Percentiles rank a stretch among this genome's conserved stretches.
Evolutionary conservation across 495 filamentous ascomycete species (phyloP).

Genomic region (Xylaria curta): DNA sequence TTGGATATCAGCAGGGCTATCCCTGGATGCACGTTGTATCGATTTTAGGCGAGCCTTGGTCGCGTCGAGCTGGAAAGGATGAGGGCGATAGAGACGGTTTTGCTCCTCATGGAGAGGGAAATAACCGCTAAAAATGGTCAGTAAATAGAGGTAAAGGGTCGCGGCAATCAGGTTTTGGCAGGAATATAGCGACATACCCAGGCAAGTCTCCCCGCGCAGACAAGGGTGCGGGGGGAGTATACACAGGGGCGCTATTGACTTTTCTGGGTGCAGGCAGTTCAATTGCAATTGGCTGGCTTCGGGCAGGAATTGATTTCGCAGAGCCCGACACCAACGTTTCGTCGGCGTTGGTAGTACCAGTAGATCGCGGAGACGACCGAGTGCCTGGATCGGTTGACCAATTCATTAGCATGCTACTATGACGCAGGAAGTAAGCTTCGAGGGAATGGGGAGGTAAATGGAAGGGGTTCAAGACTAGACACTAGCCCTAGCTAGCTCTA

Average conservation of each 20-base stretch:
- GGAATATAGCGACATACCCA: slow-evolving; percentile 48
- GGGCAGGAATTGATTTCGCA: slow-evolving; percentile 33
- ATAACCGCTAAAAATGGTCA: slow-evolving; percentile 49
- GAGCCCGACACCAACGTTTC: slow-evolving; percentile 12
- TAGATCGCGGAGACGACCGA: slow-evolving; percentile 22
- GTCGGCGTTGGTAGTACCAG: slow-evolving; percentile 10
- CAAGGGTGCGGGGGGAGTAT: slow-evolving; percentile 51
- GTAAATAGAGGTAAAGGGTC: slow-evolving; percentile 10
- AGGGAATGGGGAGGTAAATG: slow-evolving; percentile 18
- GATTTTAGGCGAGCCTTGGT: slow-evolving; percentile 45
- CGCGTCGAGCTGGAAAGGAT: slow-evolving; percentile 49
- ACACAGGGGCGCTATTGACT: slow-evolving; percentile 40
- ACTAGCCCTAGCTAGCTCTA: neutral
- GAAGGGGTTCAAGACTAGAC: slow-evolving; percentile 7
- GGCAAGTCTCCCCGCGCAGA: slow-evolving; percentile 58
- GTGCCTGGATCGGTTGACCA: slow-evolving; percentile 36
- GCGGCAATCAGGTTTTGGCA: slow-evolving; percentile 11
- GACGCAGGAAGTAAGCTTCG: slow-evolving; percentile 21
- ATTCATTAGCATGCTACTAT: slow-evolving; percentile 32
- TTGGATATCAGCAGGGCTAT: slow-evolving; percentile 23
- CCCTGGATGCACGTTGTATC: slow-evolving; percentile 38
- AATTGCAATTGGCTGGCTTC: slow-evolving; percentile 55
- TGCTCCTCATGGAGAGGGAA: slow-evolving; percentile 59
- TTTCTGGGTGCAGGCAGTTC: slow-evolving; percentile 45
- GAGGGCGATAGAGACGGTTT: slow-evolving; percentile 44